These are phyloP conservation scores for Komagataella pseudopastoris DNA, from an alignment of 805 yeast species.

Conservation along the genomic window DNA sequence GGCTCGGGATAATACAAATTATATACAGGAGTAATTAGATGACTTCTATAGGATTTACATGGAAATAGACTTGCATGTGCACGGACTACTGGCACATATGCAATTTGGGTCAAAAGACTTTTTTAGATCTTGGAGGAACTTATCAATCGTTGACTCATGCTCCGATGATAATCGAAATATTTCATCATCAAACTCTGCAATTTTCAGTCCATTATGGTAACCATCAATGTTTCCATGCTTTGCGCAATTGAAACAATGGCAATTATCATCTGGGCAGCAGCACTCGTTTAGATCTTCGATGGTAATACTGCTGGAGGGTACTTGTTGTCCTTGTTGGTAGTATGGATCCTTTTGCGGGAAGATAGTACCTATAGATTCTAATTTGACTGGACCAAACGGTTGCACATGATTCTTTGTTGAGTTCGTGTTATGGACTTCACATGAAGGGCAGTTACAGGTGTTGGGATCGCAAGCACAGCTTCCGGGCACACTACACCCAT, in stretches of 20 bases:
- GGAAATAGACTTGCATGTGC: background rate
- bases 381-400: background rate
- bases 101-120: background rate
- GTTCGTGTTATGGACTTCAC: background rate
- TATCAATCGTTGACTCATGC: background rate
- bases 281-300: slow-evolving; percentile 11
- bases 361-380: background rate
- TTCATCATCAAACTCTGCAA: background rate
- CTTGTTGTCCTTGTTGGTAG: background rate
- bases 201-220: background rate
- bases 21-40: background rate
- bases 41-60: background rate
- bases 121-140: background rate
- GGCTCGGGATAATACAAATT: background rate
- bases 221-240: slow-evolving; percentile 13
- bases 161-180: background rate
- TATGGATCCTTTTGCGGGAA: background rate
- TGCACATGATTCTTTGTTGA: background rate
- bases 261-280: slow-evolving; percentile 16
- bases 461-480: background rate
- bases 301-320: background rate
- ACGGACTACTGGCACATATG: background rate
- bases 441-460: background rate
- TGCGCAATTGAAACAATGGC: slow-evolving; percentile 18
- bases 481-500: background rate